Evolutionary conservation across 768 basidiomycete genomes (phyloP).

Genomic region (Russula sp.): DNA sequence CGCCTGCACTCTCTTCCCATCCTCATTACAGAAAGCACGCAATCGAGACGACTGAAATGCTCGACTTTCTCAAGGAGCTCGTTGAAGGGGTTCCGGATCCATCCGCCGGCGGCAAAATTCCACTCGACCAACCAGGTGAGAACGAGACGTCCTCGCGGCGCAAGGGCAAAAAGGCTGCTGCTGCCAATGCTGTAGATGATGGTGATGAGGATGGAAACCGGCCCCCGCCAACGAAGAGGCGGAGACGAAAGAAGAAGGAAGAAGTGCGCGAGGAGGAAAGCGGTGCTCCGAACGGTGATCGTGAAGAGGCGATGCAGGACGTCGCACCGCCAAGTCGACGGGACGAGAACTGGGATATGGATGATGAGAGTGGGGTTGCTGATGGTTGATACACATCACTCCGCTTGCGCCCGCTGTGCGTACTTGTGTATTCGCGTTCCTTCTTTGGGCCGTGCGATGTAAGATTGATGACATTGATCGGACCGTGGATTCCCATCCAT

Average conservation of each 20-base stretch:
- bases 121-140: conserved; percentile 63
- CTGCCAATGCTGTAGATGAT: conserved; percentile 41
- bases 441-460: conserved; percentile 14
- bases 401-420: not conserved
- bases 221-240: conserved; percentile 44
- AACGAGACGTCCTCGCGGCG: conserved; percentile 50
- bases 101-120: conserved; percentile 74
- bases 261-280: conserved; percentile 37
- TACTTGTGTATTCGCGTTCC: not conserved
- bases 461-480: conserved; percentile 5
- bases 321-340: conserved; percentile 26
- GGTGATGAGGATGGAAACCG: conserved; percentile 39
- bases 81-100: conserved; percentile 86
- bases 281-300: conserved; percentile 38
- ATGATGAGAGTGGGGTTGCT: conserved; percentile 31
- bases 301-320: conserved; percentile 38
- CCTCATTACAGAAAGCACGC: conserved; percentile 73
- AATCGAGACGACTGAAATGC: conserved; percentile 78
- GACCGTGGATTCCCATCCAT: not conserved
- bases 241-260: conserved; percentile 51
- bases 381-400: not conserved
- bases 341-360: conserved; percentile 46
- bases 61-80: conserved; percentile 93
- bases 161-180: conserved; percentile 55
- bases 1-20: conserved; percentile 2